Evolutionary conservation across 352 stramenopile species (phyloP), one percentile per base, ranked within the genome.

Genomic region (Phytophthora syringae): DNA sequence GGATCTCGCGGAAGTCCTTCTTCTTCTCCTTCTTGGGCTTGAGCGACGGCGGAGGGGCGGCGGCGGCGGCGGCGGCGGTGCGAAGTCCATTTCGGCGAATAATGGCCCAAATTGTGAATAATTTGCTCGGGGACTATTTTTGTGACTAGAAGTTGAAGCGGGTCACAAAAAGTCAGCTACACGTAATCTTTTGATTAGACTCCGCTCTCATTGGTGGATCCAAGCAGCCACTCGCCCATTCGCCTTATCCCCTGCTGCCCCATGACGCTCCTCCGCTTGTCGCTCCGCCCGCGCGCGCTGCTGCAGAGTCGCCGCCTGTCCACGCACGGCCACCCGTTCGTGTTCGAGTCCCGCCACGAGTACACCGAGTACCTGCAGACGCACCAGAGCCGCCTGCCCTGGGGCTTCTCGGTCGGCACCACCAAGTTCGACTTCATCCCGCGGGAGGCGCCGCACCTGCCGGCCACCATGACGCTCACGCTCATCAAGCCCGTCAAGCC

Each of bases 401-500:
- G 81, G 79, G 91, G 91, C 50, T 97, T 97, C 57, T 76, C 74
- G 5, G 80, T 95, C 24, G 88, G 80, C 37, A 95, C 83, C n/a
- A 90, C 82, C 25, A 79, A 79, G 40, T 90, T 97, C 60, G 67
- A 90, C 51, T 97, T 97, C 57, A 68, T 88, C 53, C 90, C 91
- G 21, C 67, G 84, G 42, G 91, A 97, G 65, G 86, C 90, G 44
- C 84, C 86, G 25, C 81, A 91, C 44, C 62, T 91, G 42, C 85
- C 82, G n/a, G 66, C 83, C 52, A 83, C 81, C 24, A 97, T 97
- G 91, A 96, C 86, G 7, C 67, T 97, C 50, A 96, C 76, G 13
- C 74, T 96, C n/a, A 93, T 97, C 63, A 90, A 93, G 59, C 84
- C 86, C 10, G 72, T 93, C 56, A 79, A 88, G 55, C 92, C 92